phyloP scores from a whole-genome alignment of 2,329 filamentous ascomycete species.

The Venturia effusa region DNA sequence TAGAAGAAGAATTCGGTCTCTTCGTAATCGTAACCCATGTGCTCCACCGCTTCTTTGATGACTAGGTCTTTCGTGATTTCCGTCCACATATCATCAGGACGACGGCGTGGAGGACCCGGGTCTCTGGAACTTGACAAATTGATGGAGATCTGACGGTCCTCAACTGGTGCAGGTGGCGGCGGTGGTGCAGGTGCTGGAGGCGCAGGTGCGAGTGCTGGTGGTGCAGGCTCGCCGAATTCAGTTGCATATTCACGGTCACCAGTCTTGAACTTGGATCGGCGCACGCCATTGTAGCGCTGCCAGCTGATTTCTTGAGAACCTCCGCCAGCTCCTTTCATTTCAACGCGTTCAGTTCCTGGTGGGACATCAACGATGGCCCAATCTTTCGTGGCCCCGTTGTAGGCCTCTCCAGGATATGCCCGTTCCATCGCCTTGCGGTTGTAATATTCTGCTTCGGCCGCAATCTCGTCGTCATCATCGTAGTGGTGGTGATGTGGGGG shows the following conservation, averaged over 20 bases:
- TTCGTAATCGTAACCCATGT: constrained; percentile 76
- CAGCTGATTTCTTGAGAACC: constrained; percentile 67
- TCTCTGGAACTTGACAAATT: not conserved
- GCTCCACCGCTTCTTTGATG: constrained; percentile 73
- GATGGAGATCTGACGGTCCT: not conserved
- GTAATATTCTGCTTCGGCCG: constrained; percentile 49
- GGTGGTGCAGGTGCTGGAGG: constrained; percentile 14
- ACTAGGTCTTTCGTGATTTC: constrained; percentile 94
- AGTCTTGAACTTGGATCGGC: constrained; percentile 62
- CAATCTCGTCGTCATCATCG: constrained; percentile 34
- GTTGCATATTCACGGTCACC: constrained; percentile 46
- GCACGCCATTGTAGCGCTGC: constrained; percentile 68
- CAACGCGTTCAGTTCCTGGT: constrained; percentile 70
- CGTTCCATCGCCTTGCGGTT: constrained; percentile 59
- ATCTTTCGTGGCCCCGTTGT: constrained; percentile 60
- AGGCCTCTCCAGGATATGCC: constrained; percentile 61
- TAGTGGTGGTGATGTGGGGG: constrained; percentile 39
- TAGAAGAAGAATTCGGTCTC: constrained; percentile 88
- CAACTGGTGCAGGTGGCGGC: constrained; percentile 17
- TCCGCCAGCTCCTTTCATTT: constrained; percentile 68
- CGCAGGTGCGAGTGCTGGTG: constrained; percentile 12
- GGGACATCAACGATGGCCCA: constrained; percentile 81
- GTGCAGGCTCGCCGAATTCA: constrained; percentile 28
- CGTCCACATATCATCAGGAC: constrained; percentile 63
- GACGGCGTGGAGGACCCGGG: not conserved